Conservation (phyloP, 257 asterid genomes). For the Parsonsia alboflavescens region DNA sequence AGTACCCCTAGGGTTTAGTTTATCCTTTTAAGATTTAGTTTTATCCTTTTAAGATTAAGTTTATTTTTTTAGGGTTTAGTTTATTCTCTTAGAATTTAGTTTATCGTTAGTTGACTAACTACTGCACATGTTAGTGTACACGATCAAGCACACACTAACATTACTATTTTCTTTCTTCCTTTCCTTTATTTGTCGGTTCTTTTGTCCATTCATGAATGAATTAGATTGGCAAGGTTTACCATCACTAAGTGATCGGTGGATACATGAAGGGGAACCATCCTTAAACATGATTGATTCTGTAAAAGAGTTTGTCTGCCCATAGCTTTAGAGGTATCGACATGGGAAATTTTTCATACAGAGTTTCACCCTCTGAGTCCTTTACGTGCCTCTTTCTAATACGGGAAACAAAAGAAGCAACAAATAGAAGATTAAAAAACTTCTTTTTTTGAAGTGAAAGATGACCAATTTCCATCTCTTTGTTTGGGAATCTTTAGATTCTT, state of each 20-base stretch:
- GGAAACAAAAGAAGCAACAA: neutral
- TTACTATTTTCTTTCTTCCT: neutral
- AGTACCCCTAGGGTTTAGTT: too few species aligned
- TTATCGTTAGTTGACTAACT: too few species aligned
- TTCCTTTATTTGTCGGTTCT: neutral
- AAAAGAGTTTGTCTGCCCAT: neutral
- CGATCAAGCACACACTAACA: too few species aligned
- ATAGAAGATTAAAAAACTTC: neutral
- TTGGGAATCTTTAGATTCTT: neutral
- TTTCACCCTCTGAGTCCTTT: neutral
- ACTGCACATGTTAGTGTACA: too few species aligned
- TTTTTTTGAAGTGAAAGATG: neutral
- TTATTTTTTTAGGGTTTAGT: too few species aligned
- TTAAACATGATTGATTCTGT: neutral
- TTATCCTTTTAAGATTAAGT: too few species aligned
- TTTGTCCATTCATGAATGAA: neutral
- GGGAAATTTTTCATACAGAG: constrained; percentile 8
- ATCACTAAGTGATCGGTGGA: neutral
- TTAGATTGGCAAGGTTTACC: neutral
- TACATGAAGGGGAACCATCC: neutral
- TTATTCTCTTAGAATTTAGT: too few species aligned
- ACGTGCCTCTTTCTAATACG: constrained; percentile 4
- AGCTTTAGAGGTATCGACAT: constrained; percentile 3
- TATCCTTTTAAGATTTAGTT: too few species aligned
- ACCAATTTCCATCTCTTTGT: too few species aligned